Base-by-base conservation (phyloP, 106 monocot genomes). In the Apostasia shenzhenica region DNA sequence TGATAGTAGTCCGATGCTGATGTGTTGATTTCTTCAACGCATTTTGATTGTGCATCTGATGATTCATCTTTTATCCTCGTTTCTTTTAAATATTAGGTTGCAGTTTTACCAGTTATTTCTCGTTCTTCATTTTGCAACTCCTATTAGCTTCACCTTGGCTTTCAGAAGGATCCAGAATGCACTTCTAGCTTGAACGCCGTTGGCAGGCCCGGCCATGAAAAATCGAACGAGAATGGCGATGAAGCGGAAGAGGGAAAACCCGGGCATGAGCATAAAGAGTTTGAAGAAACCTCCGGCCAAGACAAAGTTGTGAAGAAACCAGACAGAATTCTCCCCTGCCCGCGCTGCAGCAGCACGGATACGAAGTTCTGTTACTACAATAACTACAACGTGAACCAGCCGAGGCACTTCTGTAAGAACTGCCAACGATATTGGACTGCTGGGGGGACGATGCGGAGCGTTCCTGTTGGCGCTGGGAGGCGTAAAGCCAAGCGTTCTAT, bases 351-450 rank as follows among this genome's bases (percentile, higher is more conserved):
- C 57, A 87, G 87, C 49, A 49, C 72, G 59, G 74, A 83, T 67
- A 87, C 87, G 74, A 87, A 87, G 68, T 87, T 87, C 75, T 87
- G 87, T 50, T 87, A 87, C 68, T 87, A 78, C 69, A 87, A 87
- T 75, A 87, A 87, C 69, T 81, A 87, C 68, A 87, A 87, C 57
- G 73, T 83, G 38, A 83, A 83, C 46, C 87, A 87, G 54, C 87
- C 87, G 6, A 76, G 87, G 63, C 72, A 87, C 55, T 87, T 87
- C 45, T 87, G 87, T 62, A 87, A 70, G 64, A 87, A 77, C 26
- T 87, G 87, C 45, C 87, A 87, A 48, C 67, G 87, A 50, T 87
- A 87, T 51, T 87, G 87, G 87, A 87, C 87, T 38, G 82, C 87
- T 13, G 87, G 87, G 1, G 87, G 87, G 3, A 75, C 87, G 5